Base-by-base conservation (phyloP, 768 basidiomycete genomes). In the Phaeotremella fagi region DNA sequence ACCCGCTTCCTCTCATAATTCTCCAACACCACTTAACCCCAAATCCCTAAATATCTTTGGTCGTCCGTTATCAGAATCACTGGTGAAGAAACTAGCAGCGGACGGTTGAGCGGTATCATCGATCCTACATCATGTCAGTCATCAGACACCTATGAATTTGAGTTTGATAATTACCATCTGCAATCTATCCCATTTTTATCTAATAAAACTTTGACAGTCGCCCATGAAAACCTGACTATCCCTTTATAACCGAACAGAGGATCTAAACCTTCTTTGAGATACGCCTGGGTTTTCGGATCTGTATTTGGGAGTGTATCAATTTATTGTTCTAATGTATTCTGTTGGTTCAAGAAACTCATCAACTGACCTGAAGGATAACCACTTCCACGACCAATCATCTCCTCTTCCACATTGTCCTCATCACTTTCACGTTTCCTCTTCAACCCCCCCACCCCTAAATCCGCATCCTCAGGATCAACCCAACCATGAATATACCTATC, bases 241-340 rank as follows among this genome's bases (percentile, higher is more conserved):
- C 83, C 85, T 0, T 94, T 94, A 66, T 83, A 94, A 3, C 95
- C 95, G 69, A 99, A 99, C 1, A 89, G 85, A 1, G 85, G 86
- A 50, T 97, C 85, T 12, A 97, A 66, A 0, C 85, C 80, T 0
- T 78, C 71, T 60, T 81, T 81, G 12, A 99, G 78, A 88, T 90
- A 98, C 0, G 82, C 82, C 64, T 90, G 82, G 0, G 95, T 98
- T 63, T 86, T 89, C 0, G 95, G 94, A 75, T 99, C 94, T 88
- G 61, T 12, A 47, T 18, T n/a, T n/a, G n/a, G n/a, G n/a, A n/a
- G n/a, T n/a, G n/a, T n/a, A n/a, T n/a, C n/a, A n/a, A n/a, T n/a
- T n/a, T n/a, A n/a, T n/a, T n/a, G n/a, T n/a, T n/a, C n/a, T n/a
- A n/a, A n/a, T n/a, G n/a, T n/a, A n/a, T n/a, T n/a, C n/a, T n/a